Evolutionary conservation across 345 rosid genomes (phyloP).

Genomic region (Hibiscus mutabilis): DNA sequence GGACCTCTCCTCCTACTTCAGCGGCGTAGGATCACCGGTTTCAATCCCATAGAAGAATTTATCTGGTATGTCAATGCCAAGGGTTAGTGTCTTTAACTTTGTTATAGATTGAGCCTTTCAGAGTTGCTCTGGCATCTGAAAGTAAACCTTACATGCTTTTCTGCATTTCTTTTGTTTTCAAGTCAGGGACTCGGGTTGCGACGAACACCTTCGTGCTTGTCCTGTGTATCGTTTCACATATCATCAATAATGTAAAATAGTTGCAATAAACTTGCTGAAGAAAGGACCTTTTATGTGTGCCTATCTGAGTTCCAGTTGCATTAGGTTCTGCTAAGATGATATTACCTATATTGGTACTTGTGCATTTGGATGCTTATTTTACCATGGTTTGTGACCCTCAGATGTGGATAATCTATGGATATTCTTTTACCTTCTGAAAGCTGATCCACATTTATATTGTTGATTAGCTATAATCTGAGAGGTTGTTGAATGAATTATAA

Average conservation of each 20-base stretch:
- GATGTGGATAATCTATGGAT: too few species aligned
- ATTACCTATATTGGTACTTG: not conserved
- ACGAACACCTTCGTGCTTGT: not conserved
- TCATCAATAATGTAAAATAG: not conserved
- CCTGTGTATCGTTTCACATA: not conserved
- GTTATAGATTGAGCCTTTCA: not conserved
- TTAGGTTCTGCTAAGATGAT: not conserved
- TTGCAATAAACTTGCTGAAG: not conserved
- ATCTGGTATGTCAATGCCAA: constrained; percentile 28
- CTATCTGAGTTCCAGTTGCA: not conserved
- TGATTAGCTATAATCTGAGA: too few species aligned
- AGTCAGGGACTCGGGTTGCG: not conserved
- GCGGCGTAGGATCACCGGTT: constrained; percentile 72
- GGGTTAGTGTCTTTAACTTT: not conserved
- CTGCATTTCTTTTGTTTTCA: too few species aligned
- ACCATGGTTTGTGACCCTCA: too few species aligned
- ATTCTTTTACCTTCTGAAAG: too few species aligned
- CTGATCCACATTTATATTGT: too few species aligned
- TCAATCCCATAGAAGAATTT: constrained; percentile 55
- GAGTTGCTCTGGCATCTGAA: not conserved
- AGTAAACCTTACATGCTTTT: not conserved
- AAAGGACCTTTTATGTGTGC: not conserved
- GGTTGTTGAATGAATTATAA: too few species aligned
- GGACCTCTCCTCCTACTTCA: constrained; percentile 82
- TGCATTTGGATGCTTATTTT: not conserved